phyloP scores from a whole-genome alignment of 2,329 filamentous ascomycete genomes.

The Davidsoniella australis region DNA sequence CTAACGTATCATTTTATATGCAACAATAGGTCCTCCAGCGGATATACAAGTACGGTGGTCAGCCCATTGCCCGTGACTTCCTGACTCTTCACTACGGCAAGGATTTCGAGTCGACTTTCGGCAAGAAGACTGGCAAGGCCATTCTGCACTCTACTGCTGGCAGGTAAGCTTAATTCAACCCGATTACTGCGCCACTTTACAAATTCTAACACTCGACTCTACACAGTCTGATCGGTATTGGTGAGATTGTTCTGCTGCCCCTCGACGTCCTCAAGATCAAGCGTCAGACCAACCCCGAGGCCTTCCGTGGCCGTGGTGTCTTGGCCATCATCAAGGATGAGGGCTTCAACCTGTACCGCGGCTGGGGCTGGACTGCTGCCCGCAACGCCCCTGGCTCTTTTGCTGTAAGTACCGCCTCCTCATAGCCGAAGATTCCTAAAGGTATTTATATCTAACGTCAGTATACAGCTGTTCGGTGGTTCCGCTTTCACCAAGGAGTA shows the following conservation, averaged over 20 bases:
- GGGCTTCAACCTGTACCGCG: conserved; percentile 87
- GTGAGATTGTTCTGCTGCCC: conserved; percentile 87
- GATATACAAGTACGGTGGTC: conserved; percentile 97
- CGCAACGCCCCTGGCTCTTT: conserved; percentile 95
- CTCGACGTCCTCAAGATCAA: conserved; percentile 99
- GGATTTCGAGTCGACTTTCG: conserved; percentile 77
- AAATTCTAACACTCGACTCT: background rate
- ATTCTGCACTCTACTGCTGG: conserved; percentile 95
- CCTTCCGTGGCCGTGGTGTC: conserved; percentile 85
- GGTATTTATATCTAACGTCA: background rate
- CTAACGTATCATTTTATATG: background rate
- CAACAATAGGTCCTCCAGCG: conserved; percentile 58
- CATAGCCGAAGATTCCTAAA: background rate
- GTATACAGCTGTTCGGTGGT: conserved; percentile 70
- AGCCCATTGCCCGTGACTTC: conserved; percentile 87
- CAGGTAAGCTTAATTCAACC: conserved; percentile 34
- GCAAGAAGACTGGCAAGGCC: conserved; percentile 93
- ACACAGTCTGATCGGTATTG: conserved; percentile 75
- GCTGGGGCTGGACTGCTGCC: conserved; percentile 94
- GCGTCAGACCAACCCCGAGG: conserved; percentile 96
- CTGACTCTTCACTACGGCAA: conserved; percentile 62
- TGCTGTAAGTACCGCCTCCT: conserved; percentile 44
- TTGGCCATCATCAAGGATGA: conserved; percentile 83
- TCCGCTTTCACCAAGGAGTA: conserved; percentile 97
- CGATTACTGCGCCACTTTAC: background rate